Conservation (phyloP, 441 rosid species). For the Erysimum pusillum region DNA sequence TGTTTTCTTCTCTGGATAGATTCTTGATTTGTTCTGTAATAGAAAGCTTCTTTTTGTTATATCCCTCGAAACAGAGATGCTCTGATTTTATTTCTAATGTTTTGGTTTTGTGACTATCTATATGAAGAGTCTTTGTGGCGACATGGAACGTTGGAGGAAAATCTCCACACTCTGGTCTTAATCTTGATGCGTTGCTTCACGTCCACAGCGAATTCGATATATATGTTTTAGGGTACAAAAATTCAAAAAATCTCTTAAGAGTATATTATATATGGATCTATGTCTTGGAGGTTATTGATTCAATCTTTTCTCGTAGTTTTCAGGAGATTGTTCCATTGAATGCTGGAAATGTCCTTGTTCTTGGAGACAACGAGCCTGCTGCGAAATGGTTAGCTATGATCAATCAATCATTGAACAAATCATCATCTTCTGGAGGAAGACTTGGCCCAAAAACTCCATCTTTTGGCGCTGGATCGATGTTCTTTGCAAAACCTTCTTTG, state of each 20-base stretch:
- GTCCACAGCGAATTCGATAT: constrained; percentile 62
- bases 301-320: constrained; percentile 51
- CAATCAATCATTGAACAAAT: constrained; percentile 51
- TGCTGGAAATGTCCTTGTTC: constrained; percentile 67
- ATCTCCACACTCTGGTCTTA: constrained; percentile 61
- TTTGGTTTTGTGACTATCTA: constrained; percentile 11
- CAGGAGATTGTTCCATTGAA: constrained; percentile 77
- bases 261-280: neutral
- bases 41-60: neutral
- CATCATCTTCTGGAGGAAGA: constrained; percentile 43
- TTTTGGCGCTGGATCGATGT: constrained; percentile 56
- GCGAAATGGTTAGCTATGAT: constrained; percentile 65
- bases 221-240: constrained; percentile 75
- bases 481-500: constrained; percentile 67
- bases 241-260: neutral
- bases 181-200: constrained; percentile 64
- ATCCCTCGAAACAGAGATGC: constrained; percentile 21
- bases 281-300: constrained; percentile 4
- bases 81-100: constrained; percentile 21
- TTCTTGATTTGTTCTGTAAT: constrained; percentile 15
- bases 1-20: neutral
- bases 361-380: constrained; percentile 60
- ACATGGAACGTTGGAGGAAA: constrained; percentile 88
- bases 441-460: constrained; percentile 47
- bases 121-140: constrained; percentile 67